Base-by-base conservation (phyloP, 1,139 yeast species). In the Geotrichum fermentans region DNA sequence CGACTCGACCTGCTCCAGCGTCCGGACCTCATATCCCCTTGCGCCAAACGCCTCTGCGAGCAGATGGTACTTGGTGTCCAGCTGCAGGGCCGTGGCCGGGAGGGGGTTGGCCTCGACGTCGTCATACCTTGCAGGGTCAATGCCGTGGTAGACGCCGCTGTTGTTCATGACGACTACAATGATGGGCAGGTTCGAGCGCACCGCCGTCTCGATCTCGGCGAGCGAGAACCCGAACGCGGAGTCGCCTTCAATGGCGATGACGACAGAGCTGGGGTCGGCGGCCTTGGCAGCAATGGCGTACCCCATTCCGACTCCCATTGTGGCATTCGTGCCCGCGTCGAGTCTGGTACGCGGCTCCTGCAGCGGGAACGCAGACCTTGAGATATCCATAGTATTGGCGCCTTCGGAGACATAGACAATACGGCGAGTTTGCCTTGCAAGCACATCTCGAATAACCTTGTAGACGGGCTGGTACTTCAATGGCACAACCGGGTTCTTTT, bases 161-260 rank as follows among this genome's bases (percentile, higher is more conserved):
- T 81, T 81, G 64, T 81, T 81, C 82, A 81, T 79, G 20, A 81
- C 78, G 24, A 77, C 69, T n/a, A 81, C 66, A 10, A 80, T 63
- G 55, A 80, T 63, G 1, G 82, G 82, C 33, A 80, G 62, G 7
- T 70, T 62, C 24, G 72, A 65, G 40, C 87, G 66, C 4, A 76
- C 78, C 1, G 82, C 77, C 0, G 87, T 81, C 56, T 81, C 87
- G 17, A 81, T 58, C 55, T 81, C 87, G 71, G 80, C 73, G 0
- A 78, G 83, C 1, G 83, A 77, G 59, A 81, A 81, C 1, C 87
- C 87, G 66, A 81, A 79, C 0, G 87, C 86, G 1, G 87, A 81
- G 61, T 81, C 87, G 4, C 87, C 87, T 59, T 79, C 82, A 38
- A 81, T 75, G n/a, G 82, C 77, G 2, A 81, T 65, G 0, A 79